Conservation (phyloP, 176 grass and related monocot species). For the Oryza nivara region DNA sequence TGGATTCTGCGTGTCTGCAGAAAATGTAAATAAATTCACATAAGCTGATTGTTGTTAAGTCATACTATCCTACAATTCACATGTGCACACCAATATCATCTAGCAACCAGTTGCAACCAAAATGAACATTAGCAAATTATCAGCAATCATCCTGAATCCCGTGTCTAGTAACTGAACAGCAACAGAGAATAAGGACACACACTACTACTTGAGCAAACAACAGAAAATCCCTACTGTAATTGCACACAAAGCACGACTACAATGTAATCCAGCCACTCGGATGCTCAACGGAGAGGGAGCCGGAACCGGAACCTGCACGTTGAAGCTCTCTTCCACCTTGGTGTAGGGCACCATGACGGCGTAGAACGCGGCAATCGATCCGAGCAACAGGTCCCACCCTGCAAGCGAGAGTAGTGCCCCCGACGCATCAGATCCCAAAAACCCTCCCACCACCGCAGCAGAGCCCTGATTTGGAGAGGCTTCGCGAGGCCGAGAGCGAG, state of each 20-base stretch:
- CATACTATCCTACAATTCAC: neutral
- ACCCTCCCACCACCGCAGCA: neutral
- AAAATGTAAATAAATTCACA: neutral
- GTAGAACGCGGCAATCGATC: slow-evolving; percentile 75
- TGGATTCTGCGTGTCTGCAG: neutral
- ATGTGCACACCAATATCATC: neutral
- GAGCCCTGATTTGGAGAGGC: neutral
- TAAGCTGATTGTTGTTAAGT: neutral
- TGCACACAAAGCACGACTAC: slow-evolving; percentile 1
- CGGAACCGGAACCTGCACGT: slow-evolving; percentile 56
- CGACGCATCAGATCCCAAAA: slow-evolving; percentile 6
- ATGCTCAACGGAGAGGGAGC: neutral
- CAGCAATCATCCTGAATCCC: slow-evolving; percentile 4
- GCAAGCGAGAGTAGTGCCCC: slow-evolving; percentile 30
- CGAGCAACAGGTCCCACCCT: slow-evolving; percentile 88
- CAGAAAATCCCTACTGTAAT: neutral
- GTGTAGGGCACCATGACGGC: slow-evolving; percentile 75
- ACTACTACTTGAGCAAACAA: neutral
- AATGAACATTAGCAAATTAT: neutral
- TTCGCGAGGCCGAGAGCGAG: neutral
- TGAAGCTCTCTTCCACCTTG: slow-evolving; percentile 99
- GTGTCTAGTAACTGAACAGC: neutral
- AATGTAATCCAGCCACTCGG: neutral
- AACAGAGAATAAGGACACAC: too few relatives aligned
- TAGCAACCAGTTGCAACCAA: too few relatives aligned